Evolutionary conservation across 169 alveolate species (phyloP).

Genomic region (Cryptosporidium felis): DNA sequence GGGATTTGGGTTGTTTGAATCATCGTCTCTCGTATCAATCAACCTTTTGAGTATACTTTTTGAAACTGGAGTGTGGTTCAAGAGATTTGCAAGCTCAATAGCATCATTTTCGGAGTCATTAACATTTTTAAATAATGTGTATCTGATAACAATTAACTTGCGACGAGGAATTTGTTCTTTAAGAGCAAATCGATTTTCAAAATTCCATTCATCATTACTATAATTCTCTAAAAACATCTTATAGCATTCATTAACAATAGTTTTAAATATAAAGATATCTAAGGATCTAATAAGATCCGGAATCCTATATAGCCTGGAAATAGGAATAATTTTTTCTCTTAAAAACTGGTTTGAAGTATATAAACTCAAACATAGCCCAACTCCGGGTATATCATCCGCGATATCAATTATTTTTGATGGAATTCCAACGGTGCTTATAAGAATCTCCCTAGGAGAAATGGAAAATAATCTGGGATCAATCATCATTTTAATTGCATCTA

Average conservation of each 20-base stretch:
- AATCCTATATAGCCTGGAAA: constrained; percentile 60
- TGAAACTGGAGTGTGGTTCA: constrained; percentile 39
- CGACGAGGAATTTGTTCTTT: constrained; percentile 26
- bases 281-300: constrained; percentile 71
- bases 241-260: constrained; percentile 32
- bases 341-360: constrained; percentile 76
- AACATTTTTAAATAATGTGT: constrained; percentile 70
- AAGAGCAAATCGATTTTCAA: constrained; percentile 21
- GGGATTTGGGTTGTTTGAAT: neutral
- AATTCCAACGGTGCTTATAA: constrained; percentile 76
- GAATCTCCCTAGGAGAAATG: constrained; percentile 65
- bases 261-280: constrained; percentile 45
- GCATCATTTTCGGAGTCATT: constrained; percentile 74
- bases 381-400: constrained; percentile 76
- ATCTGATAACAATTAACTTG: constrained; percentile 72
- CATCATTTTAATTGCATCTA: constrained; percentile 69
- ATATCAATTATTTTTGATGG: constrained; percentile 62
- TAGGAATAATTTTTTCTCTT: constrained; percentile 72
- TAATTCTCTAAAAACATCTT: neutral
- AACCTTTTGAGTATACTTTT: constrained; percentile 25
- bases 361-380: constrained; percentile 73
- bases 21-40: neutral
- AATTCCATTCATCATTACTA: neutral
- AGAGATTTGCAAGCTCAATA: constrained; percentile 70
- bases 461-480: constrained; percentile 11